Conservation (phyloP, 352 stramenopile species). For the Phytophthora aleatoria region DNA sequence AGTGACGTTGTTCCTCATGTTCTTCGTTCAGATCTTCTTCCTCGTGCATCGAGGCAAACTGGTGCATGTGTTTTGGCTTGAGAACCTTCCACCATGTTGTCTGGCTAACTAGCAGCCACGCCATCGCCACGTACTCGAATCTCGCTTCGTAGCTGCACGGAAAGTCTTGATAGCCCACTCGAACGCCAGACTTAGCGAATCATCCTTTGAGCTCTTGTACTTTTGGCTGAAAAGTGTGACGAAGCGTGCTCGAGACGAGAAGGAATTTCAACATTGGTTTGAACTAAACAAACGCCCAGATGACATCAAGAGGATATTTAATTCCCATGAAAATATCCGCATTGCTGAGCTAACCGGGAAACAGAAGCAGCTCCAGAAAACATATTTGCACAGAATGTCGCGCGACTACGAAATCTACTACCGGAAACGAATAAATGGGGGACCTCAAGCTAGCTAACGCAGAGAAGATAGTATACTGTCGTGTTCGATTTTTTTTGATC, state of each 20-base stretch:
- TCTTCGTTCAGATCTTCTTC: neutral
- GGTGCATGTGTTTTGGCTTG: slow-evolving; percentile 11
- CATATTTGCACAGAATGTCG: too few species aligned
- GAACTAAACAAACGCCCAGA: too few species aligned
- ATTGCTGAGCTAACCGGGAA: too few species aligned
- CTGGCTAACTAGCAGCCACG: slow-evolving; percentile 13
- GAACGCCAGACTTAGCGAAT: slow-evolving; percentile 1
- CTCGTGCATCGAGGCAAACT: slow-evolving; percentile 17
- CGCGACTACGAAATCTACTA: too few species aligned
- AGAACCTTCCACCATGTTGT: slow-evolving; percentile 9
- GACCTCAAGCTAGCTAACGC: too few species aligned
- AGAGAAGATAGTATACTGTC: too few species aligned
- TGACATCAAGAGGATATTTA: too few species aligned
- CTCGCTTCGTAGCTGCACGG: slow-evolving; percentile 1
- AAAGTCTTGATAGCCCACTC: slow-evolving; percentile 7
- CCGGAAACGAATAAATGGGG: too few species aligned
- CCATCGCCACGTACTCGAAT: slow-evolving; percentile 9
- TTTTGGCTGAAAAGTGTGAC: slow-evolving; percentile 4
- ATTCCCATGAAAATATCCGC: too few species aligned
- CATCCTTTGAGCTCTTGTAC: neutral
- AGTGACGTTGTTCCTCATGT: neutral
- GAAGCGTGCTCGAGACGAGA: neutral
- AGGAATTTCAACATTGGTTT: too few species aligned
- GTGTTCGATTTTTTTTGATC: too few species aligned
- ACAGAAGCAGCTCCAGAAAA: too few species aligned